These are phyloP conservation scores for Microthyrium microscopicum DNA, from an alignment of 2,329 filamentous ascomycete genomes.

Conservation along the genomic window DNA sequence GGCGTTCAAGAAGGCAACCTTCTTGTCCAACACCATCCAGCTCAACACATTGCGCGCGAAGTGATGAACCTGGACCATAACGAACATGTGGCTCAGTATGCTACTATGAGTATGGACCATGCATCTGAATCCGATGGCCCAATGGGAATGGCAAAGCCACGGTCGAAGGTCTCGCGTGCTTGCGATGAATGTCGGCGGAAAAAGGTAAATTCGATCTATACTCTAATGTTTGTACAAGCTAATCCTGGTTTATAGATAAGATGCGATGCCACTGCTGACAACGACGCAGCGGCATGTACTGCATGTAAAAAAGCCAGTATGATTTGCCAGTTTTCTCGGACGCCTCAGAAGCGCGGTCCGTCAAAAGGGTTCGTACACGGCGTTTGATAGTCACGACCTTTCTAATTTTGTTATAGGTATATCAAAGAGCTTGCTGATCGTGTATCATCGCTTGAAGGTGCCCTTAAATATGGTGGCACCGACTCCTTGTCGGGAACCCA, in stretches of 20 bases:
- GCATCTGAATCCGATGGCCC: constrained; percentile 14
- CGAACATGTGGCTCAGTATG: background rate
- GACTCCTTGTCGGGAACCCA: background rate
- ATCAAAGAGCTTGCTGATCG: constrained; percentile 25
- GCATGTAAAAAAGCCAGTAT: constrained; percentile 23
- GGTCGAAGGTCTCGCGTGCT: constrained; percentile 24
- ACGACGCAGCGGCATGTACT: constrained; percentile 23
- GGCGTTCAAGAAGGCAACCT: background rate
- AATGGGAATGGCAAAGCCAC: constrained; percentile 15
- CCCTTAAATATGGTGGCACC: background rate
- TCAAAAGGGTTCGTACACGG: constrained; percentile 24
- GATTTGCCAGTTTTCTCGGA: constrained; percentile 23
- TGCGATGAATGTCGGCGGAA: constrained; percentile 25
- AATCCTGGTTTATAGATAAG: constrained; percentile 18
- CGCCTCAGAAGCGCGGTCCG: constrained; percentile 25
- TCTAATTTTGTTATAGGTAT: constrained; percentile 14
- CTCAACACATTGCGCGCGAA: background rate
- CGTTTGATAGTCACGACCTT: background rate
- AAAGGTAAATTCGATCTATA: constrained; percentile 15
- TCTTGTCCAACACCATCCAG: background rate
- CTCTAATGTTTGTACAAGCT: background rate
- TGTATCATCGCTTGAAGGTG: constrained; percentile 18
- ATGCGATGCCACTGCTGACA: constrained; percentile 24
- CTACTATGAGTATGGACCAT: constrained; percentile 10
- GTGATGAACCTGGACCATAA: background rate